phyloP scores from a whole-genome alignment of 805 yeast genomes.

The Metschnikowia aberdeeniae region DNA sequence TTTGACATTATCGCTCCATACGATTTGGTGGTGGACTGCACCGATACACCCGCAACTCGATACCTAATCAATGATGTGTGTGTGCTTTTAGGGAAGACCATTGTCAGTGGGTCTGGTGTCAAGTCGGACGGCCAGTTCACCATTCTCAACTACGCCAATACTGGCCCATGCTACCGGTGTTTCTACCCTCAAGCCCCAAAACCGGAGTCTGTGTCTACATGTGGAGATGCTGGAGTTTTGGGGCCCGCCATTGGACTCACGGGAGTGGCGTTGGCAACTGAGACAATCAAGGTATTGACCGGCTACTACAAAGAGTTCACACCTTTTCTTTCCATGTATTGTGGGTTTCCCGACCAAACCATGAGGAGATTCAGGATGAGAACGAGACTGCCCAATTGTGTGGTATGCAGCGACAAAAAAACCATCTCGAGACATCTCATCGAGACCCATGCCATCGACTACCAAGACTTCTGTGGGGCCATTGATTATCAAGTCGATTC shows the following conservation, averaged over 20 bases:
- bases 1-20: constrained; percentile 57
- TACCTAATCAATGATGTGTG: constrained; percentile 84
- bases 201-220: constrained; percentile 73
- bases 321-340: constrained; percentile 67
- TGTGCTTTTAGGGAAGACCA: constrained; percentile 61
- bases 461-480: constrained; percentile 72
- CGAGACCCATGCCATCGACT: constrained; percentile 49
- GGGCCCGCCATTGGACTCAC: constrained; percentile 96
- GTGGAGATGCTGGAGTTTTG: constrained; percentile 90
- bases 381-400: constrained; percentile 55
- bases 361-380: constrained; percentile 80
- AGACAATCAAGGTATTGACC: constrained; percentile 70
- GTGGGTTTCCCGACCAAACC: constrained; percentile 63
- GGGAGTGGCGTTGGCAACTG: constrained; percentile 87
- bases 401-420: constrained; percentile 57
- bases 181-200: constrained; percentile 89
- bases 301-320: constrained; percentile 53
- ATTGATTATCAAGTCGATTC: constrained; percentile 43
- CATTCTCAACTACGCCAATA: constrained; percentile 57
- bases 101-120: constrained; percentile 89
- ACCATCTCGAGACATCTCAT: constrained; percentile 46
- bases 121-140: constrained; percentile 88
- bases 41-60: constrained; percentile 87
- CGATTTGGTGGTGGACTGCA: constrained; percentile 85
- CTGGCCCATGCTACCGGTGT: constrained; percentile 94